phyloP scores from a whole-genome alignment of 1,284 basidiomycete species.

The Fomitiporia mediterranea region DNA sequence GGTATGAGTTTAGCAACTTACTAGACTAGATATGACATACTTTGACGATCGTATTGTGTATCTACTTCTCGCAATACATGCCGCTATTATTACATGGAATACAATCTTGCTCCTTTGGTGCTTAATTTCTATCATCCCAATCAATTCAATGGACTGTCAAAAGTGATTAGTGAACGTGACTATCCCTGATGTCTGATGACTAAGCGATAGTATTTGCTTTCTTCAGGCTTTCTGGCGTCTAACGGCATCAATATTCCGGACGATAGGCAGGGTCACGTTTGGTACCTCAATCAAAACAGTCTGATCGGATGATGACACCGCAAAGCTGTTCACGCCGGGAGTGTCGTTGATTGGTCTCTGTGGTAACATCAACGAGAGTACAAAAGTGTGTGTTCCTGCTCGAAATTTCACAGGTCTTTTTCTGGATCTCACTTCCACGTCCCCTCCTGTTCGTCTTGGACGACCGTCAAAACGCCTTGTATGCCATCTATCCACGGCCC shows the following conservation, averaged over 20 bases:
- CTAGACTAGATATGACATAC: no score
- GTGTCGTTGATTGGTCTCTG: background rate
- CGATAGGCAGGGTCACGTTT: no score
- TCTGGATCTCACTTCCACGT: background rate
- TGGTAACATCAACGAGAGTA: no score
- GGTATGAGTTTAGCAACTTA: background rate
- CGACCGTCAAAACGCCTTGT: background rate
- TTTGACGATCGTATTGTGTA: no score
- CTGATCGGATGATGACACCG: constrained; percentile 4
- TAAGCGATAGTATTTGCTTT: background rate
- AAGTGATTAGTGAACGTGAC: background rate
- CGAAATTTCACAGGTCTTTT: no score
- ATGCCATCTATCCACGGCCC: constrained; percentile 10
- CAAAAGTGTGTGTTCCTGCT: no score
- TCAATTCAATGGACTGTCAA: background rate
- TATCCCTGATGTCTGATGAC: background rate
- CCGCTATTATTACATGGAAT: no score
- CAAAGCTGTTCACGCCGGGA: background rate
- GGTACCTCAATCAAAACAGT: background rate
- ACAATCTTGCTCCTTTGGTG: no score
- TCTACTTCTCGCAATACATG: no score
- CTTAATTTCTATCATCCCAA: no score
- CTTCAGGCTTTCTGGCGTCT: no score
- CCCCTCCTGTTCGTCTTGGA: background rate
- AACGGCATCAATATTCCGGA: background rate